phyloP scores from a whole-genome alignment of 179 eudicot genomes.

The Sideroxylon spinosum region DNA sequence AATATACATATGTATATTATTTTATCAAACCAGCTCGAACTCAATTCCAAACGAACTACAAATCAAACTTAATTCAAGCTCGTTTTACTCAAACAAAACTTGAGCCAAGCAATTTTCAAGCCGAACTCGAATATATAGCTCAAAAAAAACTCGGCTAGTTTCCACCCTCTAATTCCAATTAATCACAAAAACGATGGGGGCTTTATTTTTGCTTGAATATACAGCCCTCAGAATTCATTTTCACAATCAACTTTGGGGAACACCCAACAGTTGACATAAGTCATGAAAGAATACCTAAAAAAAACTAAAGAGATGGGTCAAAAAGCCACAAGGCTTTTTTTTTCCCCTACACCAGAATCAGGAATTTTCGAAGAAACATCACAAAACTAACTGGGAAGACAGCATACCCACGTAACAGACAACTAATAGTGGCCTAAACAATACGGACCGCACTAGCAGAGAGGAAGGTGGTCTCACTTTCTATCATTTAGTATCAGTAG shows the following conservation, averaged over 20 bases:
- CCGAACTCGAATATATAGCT: too few relatives aligned
- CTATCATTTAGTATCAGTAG: slow-evolving; percentile 2
- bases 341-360: slow-evolving; percentile 1
- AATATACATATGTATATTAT: too few relatives aligned
- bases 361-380: slow-evolving; percentile 12
- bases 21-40: too few relatives aligned
- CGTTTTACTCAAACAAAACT: too few relatives aligned
- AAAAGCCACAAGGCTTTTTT: slow-evolving; percentile 7
- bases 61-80: too few relatives aligned
- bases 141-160: too few relatives aligned
- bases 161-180: too few relatives aligned
- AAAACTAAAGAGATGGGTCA: not conserved
- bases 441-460: slow-evolving; percentile 9
- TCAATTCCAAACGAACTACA: too few relatives aligned
- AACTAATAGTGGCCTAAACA: slow-evolving; percentile 19
- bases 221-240: not conserved
- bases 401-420: slow-evolving; percentile 40
- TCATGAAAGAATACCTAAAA: not conserved
- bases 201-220: too few relatives aligned
- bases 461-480: slow-evolving; percentile 16
- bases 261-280: not conserved
- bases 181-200: too few relatives aligned
- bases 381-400: slow-evolving; percentile 38
- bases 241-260: too few relatives aligned
- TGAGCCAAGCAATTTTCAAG: too few relatives aligned